Evolutionary conservation across 2,329 filamentous ascomycete species (phyloP).

Genomic region (Coniosporium tulheliwenetii): DNA sequence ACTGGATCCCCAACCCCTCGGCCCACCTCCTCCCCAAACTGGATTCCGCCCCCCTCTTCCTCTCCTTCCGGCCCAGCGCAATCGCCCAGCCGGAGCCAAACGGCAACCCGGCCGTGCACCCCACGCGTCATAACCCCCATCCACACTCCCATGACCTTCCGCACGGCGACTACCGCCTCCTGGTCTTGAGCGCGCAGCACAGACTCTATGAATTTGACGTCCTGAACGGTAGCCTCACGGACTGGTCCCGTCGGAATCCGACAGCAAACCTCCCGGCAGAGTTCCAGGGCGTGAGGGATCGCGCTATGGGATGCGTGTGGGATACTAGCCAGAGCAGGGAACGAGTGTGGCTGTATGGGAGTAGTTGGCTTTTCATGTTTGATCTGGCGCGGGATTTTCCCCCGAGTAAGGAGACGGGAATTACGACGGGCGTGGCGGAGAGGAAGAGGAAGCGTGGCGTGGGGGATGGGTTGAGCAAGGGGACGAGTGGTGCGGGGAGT

Average conservation of each 20-base stretch:
- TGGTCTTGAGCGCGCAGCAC: slow-evolving; percentile 47
- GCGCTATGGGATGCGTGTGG: slow-evolving; percentile 76
- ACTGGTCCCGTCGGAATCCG: slow-evolving; percentile 77
- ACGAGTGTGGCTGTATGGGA: slow-evolving; percentile 76
- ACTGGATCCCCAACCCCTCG: slow-evolving; percentile 62
- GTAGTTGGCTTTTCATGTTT: slow-evolving; percentile 81
- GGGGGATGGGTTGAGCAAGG: slow-evolving; percentile 24
- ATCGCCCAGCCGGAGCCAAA: slow-evolving; percentile 15
- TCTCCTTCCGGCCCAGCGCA: slow-evolving; percentile 27
- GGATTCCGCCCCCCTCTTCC: slow-evolving; percentile 26
- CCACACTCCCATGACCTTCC: slow-evolving; percentile 41
- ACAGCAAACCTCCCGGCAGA: slow-evolving; percentile 57
- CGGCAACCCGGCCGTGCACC: slow-evolving; percentile 32
- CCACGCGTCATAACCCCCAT: slow-evolving; percentile 34
- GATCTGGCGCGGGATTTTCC: slow-evolving; percentile 59
- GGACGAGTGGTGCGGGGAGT: slow-evolving; percentile 41
- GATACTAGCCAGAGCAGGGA: slow-evolving; percentile 40
- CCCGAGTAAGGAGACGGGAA: slow-evolving; percentile 13
- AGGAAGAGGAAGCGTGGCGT: slow-evolving; percentile 16
- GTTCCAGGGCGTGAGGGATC: slow-evolving; percentile 60
- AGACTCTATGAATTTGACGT: slow-evolving; percentile 68
- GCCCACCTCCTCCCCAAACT: slow-evolving; percentile 33
- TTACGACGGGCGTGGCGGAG: not conserved
- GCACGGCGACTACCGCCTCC: slow-evolving; percentile 35
- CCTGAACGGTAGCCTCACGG: slow-evolving; percentile 57